A percentile compares a stretch with the other conserved stretches of the same genome.
phyloP scores from a whole-genome alignment of 2,329 filamentous ascomycete genomes.

The Chrysosphaeria jannelii region DNA sequence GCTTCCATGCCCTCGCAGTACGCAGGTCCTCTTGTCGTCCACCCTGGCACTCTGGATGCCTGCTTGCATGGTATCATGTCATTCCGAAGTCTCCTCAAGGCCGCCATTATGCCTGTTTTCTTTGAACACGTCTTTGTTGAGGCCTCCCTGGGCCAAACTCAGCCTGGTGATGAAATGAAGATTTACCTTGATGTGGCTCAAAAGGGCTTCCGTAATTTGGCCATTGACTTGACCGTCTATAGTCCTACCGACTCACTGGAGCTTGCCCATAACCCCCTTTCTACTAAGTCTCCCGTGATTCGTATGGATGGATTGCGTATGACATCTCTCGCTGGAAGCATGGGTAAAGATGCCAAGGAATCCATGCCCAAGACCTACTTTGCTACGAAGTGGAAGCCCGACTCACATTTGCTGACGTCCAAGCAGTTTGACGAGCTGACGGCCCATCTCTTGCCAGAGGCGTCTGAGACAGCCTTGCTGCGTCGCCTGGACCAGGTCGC shows the following conservation, averaged over 20 bases:
- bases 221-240: constrained; percentile 4
- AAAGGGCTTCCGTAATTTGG: constrained; percentile 4
- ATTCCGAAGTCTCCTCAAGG: constrained; percentile 4
- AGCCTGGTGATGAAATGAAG: constrained; percentile 2
- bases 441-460: constrained; percentile 3
- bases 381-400: constrained; percentile 3
- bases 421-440: constrained; percentile 3
- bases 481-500: constrained; percentile 3
- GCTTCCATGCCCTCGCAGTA: constrained; percentile 4
- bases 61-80: constrained; percentile 10
- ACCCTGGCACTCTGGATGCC: constrained; percentile 9
- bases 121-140: constrained; percentile 4
- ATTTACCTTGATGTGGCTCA: constrained; percentile 3
- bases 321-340: constrained; percentile 4
- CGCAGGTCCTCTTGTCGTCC: constrained; percentile 6
- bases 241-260: background rate
- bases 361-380: constrained; percentile 4
- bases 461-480: constrained; percentile 2
- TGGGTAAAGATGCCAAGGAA: constrained; percentile 1
- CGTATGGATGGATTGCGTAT: constrained; percentile 5
- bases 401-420: constrained; percentile 3
- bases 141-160: constrained; percentile 1
- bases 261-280: background rate
- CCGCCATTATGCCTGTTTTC: constrained; percentile 5
- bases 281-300: constrained; percentile 2